Base-by-base conservation (phyloP, 2,329 filamentous ascomycete genomes). In the Talaromyces sp. region DNA sequence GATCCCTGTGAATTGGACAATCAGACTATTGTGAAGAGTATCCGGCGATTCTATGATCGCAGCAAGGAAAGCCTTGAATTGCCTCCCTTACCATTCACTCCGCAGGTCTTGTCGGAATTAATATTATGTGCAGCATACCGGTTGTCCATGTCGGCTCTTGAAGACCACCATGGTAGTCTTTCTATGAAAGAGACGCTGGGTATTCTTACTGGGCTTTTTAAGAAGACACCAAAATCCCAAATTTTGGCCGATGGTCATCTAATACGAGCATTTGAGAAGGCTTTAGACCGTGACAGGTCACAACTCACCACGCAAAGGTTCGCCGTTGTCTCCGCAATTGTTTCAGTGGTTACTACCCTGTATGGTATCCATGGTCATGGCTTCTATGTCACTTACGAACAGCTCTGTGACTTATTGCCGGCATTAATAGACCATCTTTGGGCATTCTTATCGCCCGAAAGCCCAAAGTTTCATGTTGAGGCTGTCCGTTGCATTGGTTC, bases 381-480 rank as follows among this genome's bases (percentile, higher is more conserved):
- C 2, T 72, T 72, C 60, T 79, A 80, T 66, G 67, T 79, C 52
- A 76, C 71, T 54, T 76, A 80, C 59, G 74, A 79, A 61, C 76
- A 80, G 89, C 59, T 89, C 83, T 63, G 83, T 80, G 63, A 77
- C 62, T 78, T 96, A 9, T 85, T 94, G 5, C 83, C 87, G 22
- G 83, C 86, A 33, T 79, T 98, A 24, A 88, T 95, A 16, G 82
- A 82, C 1, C 85, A 89, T 64, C 84, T 94, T 0, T 99, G 95
- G 95, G 77, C 81, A 5, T 92, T 91, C 72, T 79, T 99, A 45
- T 91, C 92, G 0, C 89, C 91, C n/a, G 84, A 88, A 13, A 88
- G 89, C 67, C 93, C 93, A 0, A 97, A 97, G 73, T 96, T 94
- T 70, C 95, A 98, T 73, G 93, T 99, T 37, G 96, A 99, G 79